Evolutionary conservation across 2,329 filamentous ascomycete species (phyloP).

Genomic region (Periglandula ipomoeae): DNA sequence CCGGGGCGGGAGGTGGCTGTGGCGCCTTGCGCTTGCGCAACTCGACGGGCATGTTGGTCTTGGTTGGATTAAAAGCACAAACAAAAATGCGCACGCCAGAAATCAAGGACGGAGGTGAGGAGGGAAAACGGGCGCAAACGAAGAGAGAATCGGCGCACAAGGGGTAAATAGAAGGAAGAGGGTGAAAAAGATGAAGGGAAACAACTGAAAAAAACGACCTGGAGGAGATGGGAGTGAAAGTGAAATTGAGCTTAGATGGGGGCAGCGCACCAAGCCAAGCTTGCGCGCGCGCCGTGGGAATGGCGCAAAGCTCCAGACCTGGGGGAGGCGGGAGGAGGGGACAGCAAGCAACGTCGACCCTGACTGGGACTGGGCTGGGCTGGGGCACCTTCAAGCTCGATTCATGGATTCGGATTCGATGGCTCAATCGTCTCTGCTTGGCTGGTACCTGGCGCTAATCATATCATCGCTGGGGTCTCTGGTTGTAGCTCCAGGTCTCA

Average conservation of each 20-base stretch:
- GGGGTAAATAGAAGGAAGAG: slow-evolving; percentile 1
- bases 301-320: background rate
- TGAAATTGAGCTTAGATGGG: slow-evolving; percentile 8
- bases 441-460: background rate
- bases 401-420: too few species aligned
- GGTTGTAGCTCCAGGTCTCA: too few species aligned
- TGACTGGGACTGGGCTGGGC: too few species aligned
- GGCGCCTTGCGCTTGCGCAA: slow-evolving; percentile 54
- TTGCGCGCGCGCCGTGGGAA: background rate
- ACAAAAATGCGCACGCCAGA: background rate
- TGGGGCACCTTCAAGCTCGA: background rate
- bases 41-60: slow-evolving; percentile 43
- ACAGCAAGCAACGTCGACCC: too few species aligned
- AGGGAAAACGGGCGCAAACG: background rate
- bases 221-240: slow-evolving; percentile 5
- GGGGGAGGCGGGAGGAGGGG: background rate
- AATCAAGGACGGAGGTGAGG: background rate
- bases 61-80: background rate
- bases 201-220: slow-evolving; percentile 3
- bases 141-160: background rate
- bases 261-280: too few species aligned
- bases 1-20: slow-evolving; percentile 34
- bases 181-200: slow-evolving; percentile 7
- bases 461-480: background rate
- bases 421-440: background rate